These are phyloP conservation scores for Lyophyllum decastes DNA, from an alignment of 768 basidiomycete genomes.

Conservation along the genomic window DNA sequence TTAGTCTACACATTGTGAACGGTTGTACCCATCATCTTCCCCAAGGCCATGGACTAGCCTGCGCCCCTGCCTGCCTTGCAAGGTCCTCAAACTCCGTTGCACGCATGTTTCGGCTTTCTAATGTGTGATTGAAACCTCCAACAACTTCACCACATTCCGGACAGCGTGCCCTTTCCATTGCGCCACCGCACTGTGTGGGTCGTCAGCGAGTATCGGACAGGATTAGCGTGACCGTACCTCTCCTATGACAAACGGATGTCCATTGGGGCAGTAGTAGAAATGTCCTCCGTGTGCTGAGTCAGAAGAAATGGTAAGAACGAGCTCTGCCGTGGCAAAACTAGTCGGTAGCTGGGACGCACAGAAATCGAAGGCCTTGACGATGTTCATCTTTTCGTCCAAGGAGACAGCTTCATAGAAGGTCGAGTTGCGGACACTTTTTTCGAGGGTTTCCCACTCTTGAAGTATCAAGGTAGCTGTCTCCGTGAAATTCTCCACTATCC, in stretches of 20 bases:
- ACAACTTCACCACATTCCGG: constrained; percentile 59
- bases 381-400: constrained; percentile 48
- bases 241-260: constrained; percentile 61
- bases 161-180: constrained; percentile 46
- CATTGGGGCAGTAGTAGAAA: constrained; percentile 56
- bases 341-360: constrained; percentile 32
- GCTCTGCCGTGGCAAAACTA: not conserved
- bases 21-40: not conserved
- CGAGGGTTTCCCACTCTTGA: constrained; percentile 48
- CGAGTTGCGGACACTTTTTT: constrained; percentile 35
- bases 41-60: constrained; percentile 8
- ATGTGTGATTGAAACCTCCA: constrained; percentile 46
- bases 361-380: constrained; percentile 54
- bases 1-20: no score
- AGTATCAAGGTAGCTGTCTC: constrained; percentile 36
- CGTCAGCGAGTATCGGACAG: not conserved
- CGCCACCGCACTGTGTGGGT: constrained; percentile 56
- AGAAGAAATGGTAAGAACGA: not conserved
- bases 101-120: constrained; percentile 44
- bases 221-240: constrained; percentile 38
- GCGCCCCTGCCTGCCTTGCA: constrained; percentile 20
- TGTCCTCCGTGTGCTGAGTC: constrained; percentile 40
- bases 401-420: constrained; percentile 56
- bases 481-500: constrained; percentile 47
- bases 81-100: constrained; percentile 50